phyloP scores from a whole-genome alignment of 371 early-diverging fungal genomes.

The Mortierella sp. region DNA sequence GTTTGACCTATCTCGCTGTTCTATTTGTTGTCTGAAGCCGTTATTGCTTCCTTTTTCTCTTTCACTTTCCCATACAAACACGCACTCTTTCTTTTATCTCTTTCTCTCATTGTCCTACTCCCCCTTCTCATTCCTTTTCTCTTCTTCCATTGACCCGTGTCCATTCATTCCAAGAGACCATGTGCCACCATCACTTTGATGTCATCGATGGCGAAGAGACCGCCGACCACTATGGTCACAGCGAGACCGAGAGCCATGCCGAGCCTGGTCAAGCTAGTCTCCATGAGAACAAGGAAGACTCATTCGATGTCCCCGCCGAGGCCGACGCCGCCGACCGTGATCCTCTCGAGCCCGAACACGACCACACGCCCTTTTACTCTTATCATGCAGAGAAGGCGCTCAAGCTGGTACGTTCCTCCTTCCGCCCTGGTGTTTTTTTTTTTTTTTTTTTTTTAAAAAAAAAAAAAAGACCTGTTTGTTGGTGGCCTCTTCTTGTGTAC shows the following conservation, averaged over 20 bases:
- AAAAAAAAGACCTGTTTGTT: too few relatives aligned
- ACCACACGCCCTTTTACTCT: slow-evolving; percentile 51
- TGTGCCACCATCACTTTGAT: slow-evolving; percentile 52
- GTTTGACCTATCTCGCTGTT: too few relatives aligned
- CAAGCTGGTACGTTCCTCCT: slow-evolving; percentile 35
- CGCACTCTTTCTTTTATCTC: background rate
- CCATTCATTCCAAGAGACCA: background rate
- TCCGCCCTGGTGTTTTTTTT: background rate
- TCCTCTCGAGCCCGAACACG: slow-evolving; percentile 22
- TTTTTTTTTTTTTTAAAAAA: slow-evolving; percentile 1
- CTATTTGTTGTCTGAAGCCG: background rate
- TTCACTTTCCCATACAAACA: background rate
- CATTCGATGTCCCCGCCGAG: slow-evolving; percentile 47
- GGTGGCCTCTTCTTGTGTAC: background rate
- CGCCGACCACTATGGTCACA: slow-evolving; percentile 3
- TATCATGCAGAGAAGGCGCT: slow-evolving; percentile 48
- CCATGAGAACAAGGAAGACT: slow-evolving; percentile 30
- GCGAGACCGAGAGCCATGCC: slow-evolving; percentile 11
- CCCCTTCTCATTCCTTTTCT: background rate
- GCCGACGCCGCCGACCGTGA: slow-evolving; percentile 27
- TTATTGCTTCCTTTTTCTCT: background rate
- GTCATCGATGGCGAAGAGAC: slow-evolving; percentile 27
- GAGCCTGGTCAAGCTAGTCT: slow-evolving; percentile 9
- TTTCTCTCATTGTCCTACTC: background rate
- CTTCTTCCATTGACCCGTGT: background rate